Percentiles rank a stretch among this genome's conserved stretches.
phyloP scores from a whole-genome alignment of 345 rosid genomes.

The Eucalyptus cladocalyx region DNA sequence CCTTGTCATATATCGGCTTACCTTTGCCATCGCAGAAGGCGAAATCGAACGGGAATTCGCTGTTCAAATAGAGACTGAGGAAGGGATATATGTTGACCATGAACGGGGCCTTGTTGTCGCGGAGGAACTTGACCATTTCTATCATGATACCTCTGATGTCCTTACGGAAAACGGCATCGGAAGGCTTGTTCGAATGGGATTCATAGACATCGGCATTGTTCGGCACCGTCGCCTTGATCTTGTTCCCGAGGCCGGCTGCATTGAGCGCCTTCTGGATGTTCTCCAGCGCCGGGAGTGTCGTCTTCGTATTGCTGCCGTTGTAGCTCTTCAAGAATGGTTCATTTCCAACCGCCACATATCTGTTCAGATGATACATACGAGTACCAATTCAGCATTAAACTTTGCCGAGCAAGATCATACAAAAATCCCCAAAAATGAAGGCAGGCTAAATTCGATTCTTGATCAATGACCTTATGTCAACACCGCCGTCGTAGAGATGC shows the following conservation, averaged over 20 bases:
- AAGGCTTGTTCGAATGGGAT: conserved; percentile 40
- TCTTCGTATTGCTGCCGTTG: conserved; percentile 33
- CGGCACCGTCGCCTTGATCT: conserved; percentile 54
- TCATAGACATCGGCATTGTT: conserved; percentile 77
- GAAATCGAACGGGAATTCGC: conserved; percentile 45
- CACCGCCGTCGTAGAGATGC: conserved; percentile 30
- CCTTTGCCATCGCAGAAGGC: conserved; percentile 44
- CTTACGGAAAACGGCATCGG: conserved; percentile 45
- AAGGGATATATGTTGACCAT: conserved; percentile 86
- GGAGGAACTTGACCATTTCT: conserved; percentile 26
- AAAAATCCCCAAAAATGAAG: background rate
- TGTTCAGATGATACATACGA: background rate
- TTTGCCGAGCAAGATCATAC: background rate
- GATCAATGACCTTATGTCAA: conserved; percentile 43
- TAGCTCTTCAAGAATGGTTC: conserved; percentile 70
- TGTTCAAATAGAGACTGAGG: conserved; percentile 53
- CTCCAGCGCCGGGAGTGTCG: conserved; percentile 47
- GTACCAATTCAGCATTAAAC: background rate
- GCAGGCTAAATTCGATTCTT: background rate
- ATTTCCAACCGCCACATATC: conserved; percentile 86
- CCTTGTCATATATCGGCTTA: conserved; percentile 12
- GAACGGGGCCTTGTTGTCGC: conserved; percentile 41
- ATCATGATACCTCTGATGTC: conserved; percentile 33
- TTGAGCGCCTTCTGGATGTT: conserved; percentile 64
- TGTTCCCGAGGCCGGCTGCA: conserved; percentile 36